Conservation (phyloP, 129 eudicot genomes). For the Artemisia tridentata region DNA sequence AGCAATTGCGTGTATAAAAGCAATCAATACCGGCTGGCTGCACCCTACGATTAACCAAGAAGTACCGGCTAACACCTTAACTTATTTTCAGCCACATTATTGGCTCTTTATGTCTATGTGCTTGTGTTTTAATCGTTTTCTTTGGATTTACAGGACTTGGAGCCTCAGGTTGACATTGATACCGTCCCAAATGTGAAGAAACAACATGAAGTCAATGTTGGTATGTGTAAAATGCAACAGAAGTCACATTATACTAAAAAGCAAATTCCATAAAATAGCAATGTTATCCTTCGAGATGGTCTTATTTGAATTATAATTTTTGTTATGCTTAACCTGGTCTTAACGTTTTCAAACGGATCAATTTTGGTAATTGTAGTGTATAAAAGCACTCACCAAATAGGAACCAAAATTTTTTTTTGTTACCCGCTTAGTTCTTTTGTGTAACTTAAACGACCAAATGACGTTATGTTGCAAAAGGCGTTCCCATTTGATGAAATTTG, state of each 20-base stretch:
- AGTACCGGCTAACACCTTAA: conserved; percentile 34
- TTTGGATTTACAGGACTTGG: conserved; percentile 51
- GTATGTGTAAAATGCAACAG: conserved; percentile 38
- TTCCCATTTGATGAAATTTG: too few species aligned
- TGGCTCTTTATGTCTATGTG: neutral
- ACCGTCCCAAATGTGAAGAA: conserved; percentile 82
- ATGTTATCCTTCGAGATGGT: too few species aligned
- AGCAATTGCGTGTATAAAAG: conserved; percentile 81
- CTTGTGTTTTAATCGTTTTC: neutral
- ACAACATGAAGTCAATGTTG: conserved; percentile 77
- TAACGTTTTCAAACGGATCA: too few species aligned
- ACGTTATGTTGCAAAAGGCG: too few species aligned
- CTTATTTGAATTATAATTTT: neutral
- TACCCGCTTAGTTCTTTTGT: too few species aligned
- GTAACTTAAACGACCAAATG: too few species aligned
- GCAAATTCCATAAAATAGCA: too few species aligned
- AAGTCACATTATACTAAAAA: neutral
- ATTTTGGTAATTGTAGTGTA: too few species aligned
- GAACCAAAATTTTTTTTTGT: too few species aligned
- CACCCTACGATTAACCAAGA: conserved; percentile 89
- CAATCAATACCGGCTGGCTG: conserved; percentile 76
- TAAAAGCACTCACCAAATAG: too few species aligned
- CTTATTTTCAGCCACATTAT: neutral
- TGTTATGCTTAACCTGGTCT: neutral
- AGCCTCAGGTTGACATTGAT: conserved; percentile 68